phyloP scores from a whole-genome alignment of 495 filamentous ascomycete genomes.

The Cairneyella variabilis region DNA sequence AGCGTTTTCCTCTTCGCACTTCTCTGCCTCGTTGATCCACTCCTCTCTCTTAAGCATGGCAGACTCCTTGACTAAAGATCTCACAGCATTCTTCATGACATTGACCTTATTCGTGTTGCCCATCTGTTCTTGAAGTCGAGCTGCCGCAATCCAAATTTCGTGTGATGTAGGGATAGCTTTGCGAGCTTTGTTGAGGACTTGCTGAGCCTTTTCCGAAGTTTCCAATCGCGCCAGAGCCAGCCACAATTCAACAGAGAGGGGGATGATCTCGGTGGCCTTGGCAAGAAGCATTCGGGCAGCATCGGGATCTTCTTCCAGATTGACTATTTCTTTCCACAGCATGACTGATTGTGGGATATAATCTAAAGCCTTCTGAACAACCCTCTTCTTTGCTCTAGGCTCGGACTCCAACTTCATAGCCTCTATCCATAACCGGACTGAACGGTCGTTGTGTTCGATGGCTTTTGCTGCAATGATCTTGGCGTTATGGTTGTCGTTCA shows the following conservation, averaged over 20 bases:
- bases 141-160: constrained; percentile 95
- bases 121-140: constrained; percentile 87
- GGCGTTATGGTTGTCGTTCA: constrained; percentile 88
- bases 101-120: constrained; percentile 58
- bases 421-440: constrained; percentile 85
- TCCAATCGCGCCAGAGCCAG: constrained; percentile 87
- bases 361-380: constrained; percentile 82
- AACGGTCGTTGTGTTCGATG: constrained; percentile 84
- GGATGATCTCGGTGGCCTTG: constrained; percentile 92
- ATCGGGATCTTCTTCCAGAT: constrained; percentile 82
- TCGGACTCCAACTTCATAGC: constrained; percentile 91
- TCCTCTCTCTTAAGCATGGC: constrained; percentile 97
- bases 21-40: constrained; percentile 93
- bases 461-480: constrained; percentile 95
- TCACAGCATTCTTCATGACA: constrained; percentile 91
- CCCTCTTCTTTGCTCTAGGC: constrained; percentile 76
- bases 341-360: constrained; percentile 87
- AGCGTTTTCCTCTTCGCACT: constrained; percentile 89
- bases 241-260: constrained; percentile 90
- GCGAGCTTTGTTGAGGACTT: constrained; percentile 91
- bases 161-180: constrained; percentile 88
- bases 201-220: constrained; percentile 83
- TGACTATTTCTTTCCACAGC: constrained; percentile 97
- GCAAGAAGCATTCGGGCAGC: constrained; percentile 84
- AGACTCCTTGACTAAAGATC: constrained; percentile 83